Conservation (phyloP, 257 asterid genomes). For the Vinca minor region DNA sequence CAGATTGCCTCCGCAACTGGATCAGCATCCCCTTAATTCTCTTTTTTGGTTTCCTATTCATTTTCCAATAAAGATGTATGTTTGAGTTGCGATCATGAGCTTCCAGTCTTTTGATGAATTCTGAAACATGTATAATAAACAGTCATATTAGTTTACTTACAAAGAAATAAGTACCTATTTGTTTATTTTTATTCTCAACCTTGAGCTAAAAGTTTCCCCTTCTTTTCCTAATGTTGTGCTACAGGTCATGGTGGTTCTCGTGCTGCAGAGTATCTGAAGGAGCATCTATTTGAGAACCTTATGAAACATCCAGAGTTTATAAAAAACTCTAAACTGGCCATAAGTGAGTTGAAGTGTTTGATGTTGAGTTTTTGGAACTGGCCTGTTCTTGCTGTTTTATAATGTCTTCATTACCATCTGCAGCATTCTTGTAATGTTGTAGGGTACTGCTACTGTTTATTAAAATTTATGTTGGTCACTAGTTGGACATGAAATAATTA, state of each 20-base stretch:
- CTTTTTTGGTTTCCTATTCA: too few species aligned
- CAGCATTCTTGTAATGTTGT: neutral
- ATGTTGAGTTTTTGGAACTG: neutral
- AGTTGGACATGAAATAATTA: too few species aligned
- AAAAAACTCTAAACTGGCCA: conserved; percentile 59
- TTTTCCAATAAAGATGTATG: too few species aligned
- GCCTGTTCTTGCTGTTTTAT: neutral
- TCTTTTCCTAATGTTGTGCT: conserved; percentile 17
- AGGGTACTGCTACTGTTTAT: neutral
- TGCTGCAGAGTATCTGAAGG: conserved; percentile 94
- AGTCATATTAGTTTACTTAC: too few species aligned
- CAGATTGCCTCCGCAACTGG: neutral
- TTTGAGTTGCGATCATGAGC: neutral
- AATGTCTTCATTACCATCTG: neutral
- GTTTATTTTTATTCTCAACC: neutral
- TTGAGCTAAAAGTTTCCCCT: neutral
- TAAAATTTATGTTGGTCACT: conserved; percentile 2
- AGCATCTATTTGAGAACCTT: conserved; percentile 83
- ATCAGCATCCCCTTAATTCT: too few species aligned
- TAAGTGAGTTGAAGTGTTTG: conserved; percentile 57
- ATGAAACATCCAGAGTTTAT: conserved; percentile 74
- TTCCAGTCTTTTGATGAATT: neutral
- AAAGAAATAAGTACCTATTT: too few species aligned
- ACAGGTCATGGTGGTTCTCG: conserved; percentile 99
- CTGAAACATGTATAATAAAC: neutral